Evolutionary conservation across 768 basidiomycete genomes (phyloP).

Genomic region (Termitomyces sp.): DNA sequence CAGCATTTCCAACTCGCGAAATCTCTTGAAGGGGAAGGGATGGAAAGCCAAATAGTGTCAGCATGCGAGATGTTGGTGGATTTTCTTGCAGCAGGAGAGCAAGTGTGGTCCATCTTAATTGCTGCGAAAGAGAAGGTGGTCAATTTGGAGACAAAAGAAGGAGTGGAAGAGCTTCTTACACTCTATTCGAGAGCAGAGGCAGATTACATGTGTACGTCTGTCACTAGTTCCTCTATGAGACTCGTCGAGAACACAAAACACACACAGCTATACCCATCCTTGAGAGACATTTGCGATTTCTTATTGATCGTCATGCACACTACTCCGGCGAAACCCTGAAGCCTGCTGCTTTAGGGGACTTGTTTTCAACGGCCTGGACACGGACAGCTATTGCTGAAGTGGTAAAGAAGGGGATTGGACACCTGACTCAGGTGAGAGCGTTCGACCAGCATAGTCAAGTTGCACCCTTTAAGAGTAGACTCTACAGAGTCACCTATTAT

Average conservation of each 20-base stretch:
- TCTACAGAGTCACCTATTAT: constrained; percentile 60
- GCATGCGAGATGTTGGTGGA: constrained; percentile 65
- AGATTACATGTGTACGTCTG: constrained; percentile 74
- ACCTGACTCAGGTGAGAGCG: constrained; percentile 53
- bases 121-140: constrained; percentile 43
- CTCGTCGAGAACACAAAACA: background rate
- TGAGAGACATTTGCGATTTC: constrained; percentile 59
- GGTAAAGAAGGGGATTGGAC: constrained; percentile 48
- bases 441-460: background rate
- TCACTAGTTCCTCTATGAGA: background rate
- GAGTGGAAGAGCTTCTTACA: constrained; percentile 49
- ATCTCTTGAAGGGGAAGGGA: constrained; percentile 44
- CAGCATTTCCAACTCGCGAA: constrained; percentile 61
- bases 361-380: constrained; percentile 62
- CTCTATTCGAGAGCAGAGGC: constrained; percentile 61
- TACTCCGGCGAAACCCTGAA: constrained; percentile 34
- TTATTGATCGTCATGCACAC: constrained; percentile 36
- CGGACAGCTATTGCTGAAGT: constrained; percentile 46
- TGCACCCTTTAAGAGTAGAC: background rate
- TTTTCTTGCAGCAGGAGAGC: constrained; percentile 58
- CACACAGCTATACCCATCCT: constrained; percentile 68
- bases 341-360: constrained; percentile 46
- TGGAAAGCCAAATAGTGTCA: constrained; percentile 51
- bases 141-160: constrained; percentile 46
- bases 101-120: constrained; percentile 72